Evolutionary conservation across 2,329 filamentous ascomycete genomes (phyloP).

Genomic region (Paracorniculantispora psalliotae): DNA sequence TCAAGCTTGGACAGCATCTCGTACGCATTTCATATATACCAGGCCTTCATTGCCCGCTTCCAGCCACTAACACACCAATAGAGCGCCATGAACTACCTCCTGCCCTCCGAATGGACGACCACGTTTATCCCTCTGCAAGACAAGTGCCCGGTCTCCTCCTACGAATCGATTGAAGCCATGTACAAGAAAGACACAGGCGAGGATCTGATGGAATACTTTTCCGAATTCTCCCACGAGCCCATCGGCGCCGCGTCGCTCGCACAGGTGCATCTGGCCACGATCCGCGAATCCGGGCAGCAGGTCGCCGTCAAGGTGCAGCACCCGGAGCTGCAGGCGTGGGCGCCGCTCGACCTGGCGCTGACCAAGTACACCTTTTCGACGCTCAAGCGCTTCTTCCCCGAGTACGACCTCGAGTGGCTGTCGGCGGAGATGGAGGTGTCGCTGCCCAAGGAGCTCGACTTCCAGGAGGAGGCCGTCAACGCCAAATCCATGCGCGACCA

Average conservation of each 20-base stretch:
- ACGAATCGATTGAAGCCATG: conserved; percentile 82
- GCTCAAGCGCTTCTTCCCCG: conserved; percentile 88
- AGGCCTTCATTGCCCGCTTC: not conserved
- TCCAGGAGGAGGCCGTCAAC: conserved; percentile 78
- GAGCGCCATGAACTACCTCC: conserved; percentile 92
- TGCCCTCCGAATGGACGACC: conserved; percentile 87
- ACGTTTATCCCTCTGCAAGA: conserved; percentile 97
- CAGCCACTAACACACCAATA: conserved; percentile 34
- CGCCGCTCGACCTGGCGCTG: conserved; percentile 77
- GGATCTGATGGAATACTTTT: conserved; percentile 76
- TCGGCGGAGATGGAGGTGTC: conserved; percentile 89
- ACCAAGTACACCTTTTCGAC: conserved; percentile 87
- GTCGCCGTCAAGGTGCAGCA: conserved; percentile 98
- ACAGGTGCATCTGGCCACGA: conserved; percentile 83
- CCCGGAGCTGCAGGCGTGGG: conserved; percentile 83
- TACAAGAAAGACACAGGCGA: conserved; percentile 77
- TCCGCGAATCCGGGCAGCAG: conserved; percentile 75
- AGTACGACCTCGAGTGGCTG: conserved; percentile 96
- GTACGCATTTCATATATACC: conserved; percentile 35
- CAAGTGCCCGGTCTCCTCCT: conserved; percentile 87
- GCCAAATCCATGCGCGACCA: conserved; percentile 74
- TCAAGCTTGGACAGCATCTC: conserved; percentile 93
- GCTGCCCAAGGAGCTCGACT: conserved; percentile 87
- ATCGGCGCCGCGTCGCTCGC: conserved; percentile 92
- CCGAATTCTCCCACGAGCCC: conserved; percentile 71